Evolutionary conservation across 352 stramenopile species (phyloP).

Genomic region (Phytopythium mirpurense): DNA sequence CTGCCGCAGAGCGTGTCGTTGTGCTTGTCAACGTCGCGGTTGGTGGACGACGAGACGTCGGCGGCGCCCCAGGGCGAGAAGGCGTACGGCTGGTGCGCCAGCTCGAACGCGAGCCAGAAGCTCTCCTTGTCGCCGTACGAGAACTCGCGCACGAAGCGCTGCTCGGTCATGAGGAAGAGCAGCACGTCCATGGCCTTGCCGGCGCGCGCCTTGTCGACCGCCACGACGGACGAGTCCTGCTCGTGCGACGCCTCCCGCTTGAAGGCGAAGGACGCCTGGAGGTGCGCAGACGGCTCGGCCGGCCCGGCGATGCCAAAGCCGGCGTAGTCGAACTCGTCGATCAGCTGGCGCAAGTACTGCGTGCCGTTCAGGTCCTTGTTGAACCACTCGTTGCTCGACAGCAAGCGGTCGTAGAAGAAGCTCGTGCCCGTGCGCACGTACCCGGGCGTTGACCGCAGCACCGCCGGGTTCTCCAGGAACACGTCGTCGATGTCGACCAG

Average conservation of each 20-base stretch:
- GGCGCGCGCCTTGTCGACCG: conserved; percentile 20
- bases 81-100: conserved; percentile 26
- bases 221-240: conserved; percentile 53
- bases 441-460: conserved; percentile 24
- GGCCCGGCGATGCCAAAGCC: conserved; percentile 24
- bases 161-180: conserved; percentile 25
- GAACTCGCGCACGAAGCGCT: conserved; percentile 22
- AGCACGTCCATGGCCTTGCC: conserved; percentile 24
- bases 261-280: conserved; percentile 40
- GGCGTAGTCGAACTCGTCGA: conserved; percentile 45
- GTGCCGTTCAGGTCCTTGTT: conserved; percentile 28
- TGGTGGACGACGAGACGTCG: conserved; percentile 27
- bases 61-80: conserved; percentile 37
- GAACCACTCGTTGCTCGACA: conserved; percentile 29
- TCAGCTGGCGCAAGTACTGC: conserved; percentile 32
- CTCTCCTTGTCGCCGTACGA: conserved; percentile 38
- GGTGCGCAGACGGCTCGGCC: conserved; percentile 23
- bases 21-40: conserved; percentile 31
- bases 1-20: conserved; percentile 30
- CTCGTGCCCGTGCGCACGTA: conserved; percentile 42
- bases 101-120: conserved; percentile 36
- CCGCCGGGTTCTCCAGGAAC: conserved; percentile 35
- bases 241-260: conserved; percentile 43
- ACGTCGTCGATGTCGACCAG: conserved; percentile 51
- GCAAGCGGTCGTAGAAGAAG: conserved; percentile 67